Evolutionary conservation across 371 early-diverging fungal genomes (phyloP), one percentile per base, ranked within the genome.

Genomic region (Mortierella sp.): DNA sequence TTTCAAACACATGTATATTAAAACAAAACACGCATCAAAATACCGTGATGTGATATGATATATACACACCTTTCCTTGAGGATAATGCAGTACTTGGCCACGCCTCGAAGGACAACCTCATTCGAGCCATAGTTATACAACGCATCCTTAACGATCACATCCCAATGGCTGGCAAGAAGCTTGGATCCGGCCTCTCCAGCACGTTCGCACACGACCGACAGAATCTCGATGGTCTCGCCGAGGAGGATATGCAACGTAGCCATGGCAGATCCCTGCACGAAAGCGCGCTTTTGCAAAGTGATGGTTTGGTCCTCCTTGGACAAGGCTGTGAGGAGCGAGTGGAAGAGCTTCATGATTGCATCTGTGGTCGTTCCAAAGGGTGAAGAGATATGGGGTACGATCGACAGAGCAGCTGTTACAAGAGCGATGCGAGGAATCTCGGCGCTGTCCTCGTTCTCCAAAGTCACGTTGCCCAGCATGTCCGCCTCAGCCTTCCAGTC

Each of bases 401-500:
- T 70, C 23, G 72, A 81, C 17, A 91, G 78, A 0, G 84, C 79
- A 6, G 87, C 84, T 4, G 84, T 80, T 24, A 81, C 68, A 11
- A 83, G 52, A 5, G 85, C 70, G 26, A 89, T 80, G 12, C 60
- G 54, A 3, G 71, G 62, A 48, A 55, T 37, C 2, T 39, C 24
- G 5, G 51, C 46, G 37, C 6, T 50, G 21, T 64, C 65, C 19
- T 57, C 83, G 30, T 80, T 64, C 31, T 72, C 63, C 39, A 86
- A 39, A 42, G 83, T 80, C 8, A 81, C 60, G 15, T 52, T 50
- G 53, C 87, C 83, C 27, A 87, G 50, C 2, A 55, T 56, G 28
- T 88, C 81, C n/a, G 83, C 82, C 53, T 86, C 86, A 6, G 71
- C 31, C 42, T 64, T 60, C 90, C 90, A 89, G 60, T 89, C 81